Percentiles rank a stretch among this genome's conserved stretches.
phyloP scores from a whole-genome alignment of 441 rosid species.

The Pelargonium citronellum region DNA sequence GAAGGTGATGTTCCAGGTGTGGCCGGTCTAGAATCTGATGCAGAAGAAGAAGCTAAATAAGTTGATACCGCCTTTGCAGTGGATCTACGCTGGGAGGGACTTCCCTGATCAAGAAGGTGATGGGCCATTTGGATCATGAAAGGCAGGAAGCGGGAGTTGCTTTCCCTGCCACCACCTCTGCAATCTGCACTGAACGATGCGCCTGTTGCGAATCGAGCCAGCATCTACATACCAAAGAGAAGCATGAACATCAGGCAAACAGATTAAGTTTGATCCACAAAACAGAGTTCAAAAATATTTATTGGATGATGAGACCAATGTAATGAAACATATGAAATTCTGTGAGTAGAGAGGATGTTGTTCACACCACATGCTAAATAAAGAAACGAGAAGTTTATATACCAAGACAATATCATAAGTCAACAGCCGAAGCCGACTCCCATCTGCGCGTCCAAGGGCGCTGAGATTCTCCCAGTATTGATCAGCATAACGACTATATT shows the following conservation, averaged over 20 bases:
- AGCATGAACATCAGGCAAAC: slow-evolving; percentile 3
- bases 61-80: slow-evolving; percentile 81
- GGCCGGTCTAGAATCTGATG: slow-evolving; percentile 50
- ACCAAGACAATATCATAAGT: slow-evolving; percentile 98
- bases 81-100: slow-evolving; percentile 65
- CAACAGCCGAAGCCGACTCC: slow-evolving; percentile 88
- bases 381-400: slow-evolving; percentile 13
- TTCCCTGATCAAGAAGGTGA: slow-evolving; percentile 97
- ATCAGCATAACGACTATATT: slow-evolving; percentile 81
- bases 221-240: slow-evolving; percentile 53
- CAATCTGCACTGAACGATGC: slow-evolving; percentile 88
- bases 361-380: not conserved
- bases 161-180: slow-evolving; percentile 99
- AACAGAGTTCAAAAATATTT: not conserved
- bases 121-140: slow-evolving; percentile 99
- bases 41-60: slow-evolving; percentile 49
- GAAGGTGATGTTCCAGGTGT: slow-evolving; percentile 54
- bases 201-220: slow-evolving; percentile 99
- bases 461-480: slow-evolving; percentile 99
- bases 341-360: not conserved
- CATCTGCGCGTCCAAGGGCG: slow-evolving; percentile 96
- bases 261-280: slow-evolving; percentile 3
- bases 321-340: no score
- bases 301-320: not conserved
- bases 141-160: slow-evolving; percentile 95